Conservation (phyloP, 345 rosid genomes). For the Alliaria petiolata region DNA sequence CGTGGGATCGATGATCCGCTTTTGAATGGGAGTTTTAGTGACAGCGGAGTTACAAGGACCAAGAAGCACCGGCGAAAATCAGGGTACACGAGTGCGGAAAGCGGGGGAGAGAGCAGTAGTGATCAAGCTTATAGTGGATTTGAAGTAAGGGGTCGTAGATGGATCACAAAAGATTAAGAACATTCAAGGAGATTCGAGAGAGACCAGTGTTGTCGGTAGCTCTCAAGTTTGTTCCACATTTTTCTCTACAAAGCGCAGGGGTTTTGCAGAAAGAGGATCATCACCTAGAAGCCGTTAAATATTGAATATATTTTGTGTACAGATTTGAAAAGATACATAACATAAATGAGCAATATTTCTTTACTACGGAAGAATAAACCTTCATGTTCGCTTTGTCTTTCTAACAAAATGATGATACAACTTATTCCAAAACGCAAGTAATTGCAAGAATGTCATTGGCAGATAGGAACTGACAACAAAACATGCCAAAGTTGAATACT, state of each 20-base stretch:
- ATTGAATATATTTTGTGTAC: constrained; percentile 24
- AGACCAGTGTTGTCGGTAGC: neutral
- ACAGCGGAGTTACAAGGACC: constrained; percentile 59
- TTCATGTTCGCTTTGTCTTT: constrained; percentile 8
- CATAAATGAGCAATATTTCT: constrained; percentile 12
- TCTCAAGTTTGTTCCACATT: constrained; percentile 22
- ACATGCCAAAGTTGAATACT: neutral
- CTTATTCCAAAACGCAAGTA: neutral
- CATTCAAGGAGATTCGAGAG: neutral
- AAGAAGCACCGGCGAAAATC: constrained; percentile 73
- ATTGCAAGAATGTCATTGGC: neutral
- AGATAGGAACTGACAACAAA: neutral
- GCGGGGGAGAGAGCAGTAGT: constrained; percentile 97
- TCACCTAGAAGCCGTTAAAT: constrained; percentile 17
- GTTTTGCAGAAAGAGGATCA: constrained; percentile 18
- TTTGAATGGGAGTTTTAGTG: constrained; percentile 84
- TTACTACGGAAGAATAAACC: constrained; percentile 12
- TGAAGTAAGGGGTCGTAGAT: constrained; percentile 71
- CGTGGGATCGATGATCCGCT: constrained; percentile 96
- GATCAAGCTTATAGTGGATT: constrained; percentile 75
- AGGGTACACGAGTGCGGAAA: constrained; percentile 74
- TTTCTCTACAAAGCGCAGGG: constrained; percentile 12
- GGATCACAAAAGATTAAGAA: constrained; percentile 76
- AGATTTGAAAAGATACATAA: constrained; percentile 26
- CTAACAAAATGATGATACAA: neutral